Percentiles rank a stretch among this genome's conserved stretches.
Evolutionary conservation across 2,329 filamentous ascomycete species (phyloP).

Genomic region (Colletotrichum cordylinicola): DNA sequence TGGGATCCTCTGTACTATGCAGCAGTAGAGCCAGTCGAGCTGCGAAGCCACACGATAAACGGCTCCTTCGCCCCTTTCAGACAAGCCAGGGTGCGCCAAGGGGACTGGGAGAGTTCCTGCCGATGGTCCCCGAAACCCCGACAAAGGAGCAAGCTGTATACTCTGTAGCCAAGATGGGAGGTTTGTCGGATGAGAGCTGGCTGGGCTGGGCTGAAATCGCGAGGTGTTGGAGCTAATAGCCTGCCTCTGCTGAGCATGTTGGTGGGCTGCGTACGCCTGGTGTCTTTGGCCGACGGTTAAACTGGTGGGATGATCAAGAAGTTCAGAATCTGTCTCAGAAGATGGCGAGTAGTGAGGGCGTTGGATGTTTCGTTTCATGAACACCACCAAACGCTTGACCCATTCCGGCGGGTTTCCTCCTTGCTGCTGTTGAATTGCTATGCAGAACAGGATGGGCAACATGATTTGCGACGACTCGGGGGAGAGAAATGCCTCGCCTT

Average conservation of each 20-base stretch:
- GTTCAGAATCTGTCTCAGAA: constrained; percentile 8
- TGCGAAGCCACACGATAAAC: constrained; percentile 14
- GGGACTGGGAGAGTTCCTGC: background rate
- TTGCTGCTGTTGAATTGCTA: constrained; percentile 9
- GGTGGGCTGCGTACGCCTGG: background rate
- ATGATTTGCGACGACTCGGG: background rate
- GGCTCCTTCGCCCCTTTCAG: background rate
- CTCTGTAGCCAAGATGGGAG: background rate
- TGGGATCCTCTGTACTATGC: background rate
- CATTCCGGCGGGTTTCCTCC: background rate
- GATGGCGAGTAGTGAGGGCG: background rate
- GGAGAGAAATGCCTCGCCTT: background rate
- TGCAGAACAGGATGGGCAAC: background rate
- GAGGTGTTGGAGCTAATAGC: background rate
- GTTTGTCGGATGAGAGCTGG: background rate
- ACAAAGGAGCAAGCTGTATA: background rate
- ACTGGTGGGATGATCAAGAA: background rate
- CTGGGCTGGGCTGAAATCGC: constrained; percentile 10
- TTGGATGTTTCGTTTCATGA: constrained; percentile 20
- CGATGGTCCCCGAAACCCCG: background rate
- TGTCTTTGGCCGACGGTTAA: constrained; percentile 5
- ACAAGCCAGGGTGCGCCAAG: background rate
- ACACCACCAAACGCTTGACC: constrained; percentile 5
- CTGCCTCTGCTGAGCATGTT: background rate
- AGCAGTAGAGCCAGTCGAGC: background rate